Base-by-base conservation (phyloP, 257 asterid species). In the Capsicum pubescens region DNA sequence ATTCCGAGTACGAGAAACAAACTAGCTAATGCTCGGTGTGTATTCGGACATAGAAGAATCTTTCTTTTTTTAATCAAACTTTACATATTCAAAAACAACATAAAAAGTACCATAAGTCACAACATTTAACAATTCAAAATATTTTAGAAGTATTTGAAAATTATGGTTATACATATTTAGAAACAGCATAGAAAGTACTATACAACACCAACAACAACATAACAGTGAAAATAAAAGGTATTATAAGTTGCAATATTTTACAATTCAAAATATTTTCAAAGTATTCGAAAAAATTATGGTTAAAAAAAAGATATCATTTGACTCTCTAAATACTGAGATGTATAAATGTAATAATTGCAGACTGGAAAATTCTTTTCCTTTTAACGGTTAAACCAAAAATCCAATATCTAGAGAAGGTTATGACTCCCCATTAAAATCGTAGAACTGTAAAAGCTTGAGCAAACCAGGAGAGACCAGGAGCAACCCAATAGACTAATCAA, bases 341-440 rank as follows among this genome's bases (percentile, higher is more conserved):
- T 61, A 61, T 26, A 64, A 64, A 64, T 26, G 70, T 26, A 64
- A 64, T 26, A 64, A 64, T 64, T 26, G n/a, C 57, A 21, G 12
- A 70, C 58, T 19, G 59, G n/a, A 46, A 46, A 71, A 72, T n/a
- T 46, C 7, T 72, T 72, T 46, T 71, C 55, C 55, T 48, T 72
- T 72, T 19, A 72, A 48, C 39, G 9, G 74, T 50, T 72, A 72
- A n/a, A 48, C 80, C 42, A 72, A 13, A 50, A 72, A 72, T 48
- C 35, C 59, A 72, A 9, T 12, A 72, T 11, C 59, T 6, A 11
- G 42, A 72, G 50, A 48, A 48, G 60, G 80, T 8, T 48, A 72
- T 16, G 8, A 72, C 13, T 19, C 42, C 56, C 60, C 42, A 14
- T 48, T 44, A 35, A 36, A 66, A 26, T 16, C 35, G 48, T 16